phyloP scores from a whole-genome alignment of 257 asterid species.

The Solanum paucissectum region DNA sequence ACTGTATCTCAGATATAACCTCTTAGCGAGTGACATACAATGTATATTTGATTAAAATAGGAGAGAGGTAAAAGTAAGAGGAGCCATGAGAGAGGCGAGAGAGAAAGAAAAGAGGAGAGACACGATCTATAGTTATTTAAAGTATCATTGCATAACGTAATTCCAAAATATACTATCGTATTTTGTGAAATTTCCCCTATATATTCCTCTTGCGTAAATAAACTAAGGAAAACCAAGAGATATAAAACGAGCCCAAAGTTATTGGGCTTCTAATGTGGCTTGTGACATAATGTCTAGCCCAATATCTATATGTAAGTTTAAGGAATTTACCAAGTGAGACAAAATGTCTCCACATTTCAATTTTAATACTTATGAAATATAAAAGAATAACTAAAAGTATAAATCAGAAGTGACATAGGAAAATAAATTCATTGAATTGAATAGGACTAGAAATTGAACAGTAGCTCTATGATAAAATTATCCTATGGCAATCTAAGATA shows the following conservation, averaged over 20 bases:
- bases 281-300: neutral
- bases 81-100: neutral
- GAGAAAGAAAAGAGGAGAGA: neutral
- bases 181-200: neutral
- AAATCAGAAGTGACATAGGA: neutral
- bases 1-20: neutral
- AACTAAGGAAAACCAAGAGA: neutral
- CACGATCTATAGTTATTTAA: neutral
- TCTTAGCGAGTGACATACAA: neutral
- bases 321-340: neutral
- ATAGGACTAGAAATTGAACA: neutral
- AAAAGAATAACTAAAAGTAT: too few species aligned
- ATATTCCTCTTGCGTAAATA: neutral
- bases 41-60: neutral
- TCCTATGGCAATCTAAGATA: neutral
- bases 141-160: neutral
- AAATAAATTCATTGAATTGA: neutral
- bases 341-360: neutral
- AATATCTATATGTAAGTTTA: too few species aligned
- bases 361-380: too few species aligned
- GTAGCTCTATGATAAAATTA: neutral
- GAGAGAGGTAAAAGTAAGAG: neutral
- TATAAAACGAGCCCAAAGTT: neutral
- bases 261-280: neutral
- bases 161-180: neutral